Percentiles rank a stretch among this genome's conserved stretches.
These are phyloP conservation scores for Kluyveromyces aestuarii DNA, from an alignment of 805 yeast genomes.

Conservation along the genomic window DNA sequence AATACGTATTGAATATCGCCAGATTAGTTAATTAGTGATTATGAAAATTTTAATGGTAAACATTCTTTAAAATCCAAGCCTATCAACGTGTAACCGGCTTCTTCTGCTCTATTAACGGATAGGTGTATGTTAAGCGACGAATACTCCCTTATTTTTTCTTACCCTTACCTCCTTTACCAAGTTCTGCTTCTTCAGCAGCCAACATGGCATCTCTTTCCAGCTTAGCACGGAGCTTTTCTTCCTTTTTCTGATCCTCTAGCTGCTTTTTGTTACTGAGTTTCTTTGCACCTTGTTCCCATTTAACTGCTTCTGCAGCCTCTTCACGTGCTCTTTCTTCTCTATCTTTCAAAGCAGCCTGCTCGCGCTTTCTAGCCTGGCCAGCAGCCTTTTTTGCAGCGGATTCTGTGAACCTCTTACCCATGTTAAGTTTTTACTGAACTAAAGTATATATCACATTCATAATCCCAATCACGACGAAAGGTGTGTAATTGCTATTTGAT, in stretches of 20 bases:
- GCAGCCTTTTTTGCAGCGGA: conserved; percentile 29
- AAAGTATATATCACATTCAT: no score
- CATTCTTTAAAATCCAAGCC: not conserved
- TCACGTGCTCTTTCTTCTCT: conserved; percentile 13
- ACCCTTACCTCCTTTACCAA: conserved; percentile 18
- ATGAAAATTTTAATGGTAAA: not conserved
- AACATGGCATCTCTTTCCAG: conserved; percentile 25
- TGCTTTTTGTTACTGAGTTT: conserved; percentile 18
- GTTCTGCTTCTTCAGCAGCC: conserved; percentile 24
- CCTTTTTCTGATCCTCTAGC: conserved; percentile 25
- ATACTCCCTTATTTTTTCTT: conserved; percentile 8
- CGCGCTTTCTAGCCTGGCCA: conserved; percentile 27
- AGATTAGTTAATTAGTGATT: not conserved
- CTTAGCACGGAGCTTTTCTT: conserved; percentile 23
- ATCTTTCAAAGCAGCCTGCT: conserved; percentile 23
- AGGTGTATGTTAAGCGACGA: no score
- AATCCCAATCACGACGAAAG: no score
- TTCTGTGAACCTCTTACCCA: conserved; percentile 31
- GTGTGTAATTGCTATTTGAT: not conserved
- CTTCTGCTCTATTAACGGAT: not conserved
- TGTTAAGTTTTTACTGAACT: conserved; percentile 5
- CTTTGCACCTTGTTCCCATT: conserved; percentile 27
- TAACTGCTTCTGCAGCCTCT: conserved; percentile 27
- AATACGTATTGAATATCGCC: not conserved
- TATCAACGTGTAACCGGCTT: not conserved